Base-by-base conservation (phyloP, 176 grass and related monocot species). In the Secale cereale region DNA sequence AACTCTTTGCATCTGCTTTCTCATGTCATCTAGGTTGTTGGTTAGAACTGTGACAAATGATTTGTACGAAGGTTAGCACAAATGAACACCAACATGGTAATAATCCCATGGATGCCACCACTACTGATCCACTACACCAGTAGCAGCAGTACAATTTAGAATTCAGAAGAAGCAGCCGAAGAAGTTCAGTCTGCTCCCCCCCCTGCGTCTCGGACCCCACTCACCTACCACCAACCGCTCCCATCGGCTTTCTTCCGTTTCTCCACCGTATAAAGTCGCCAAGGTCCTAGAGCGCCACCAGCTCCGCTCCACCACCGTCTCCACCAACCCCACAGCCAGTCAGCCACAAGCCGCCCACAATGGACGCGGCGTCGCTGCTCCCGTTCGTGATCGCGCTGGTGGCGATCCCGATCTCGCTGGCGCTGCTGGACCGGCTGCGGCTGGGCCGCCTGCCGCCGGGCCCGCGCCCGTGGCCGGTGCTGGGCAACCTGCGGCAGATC, bases 401-500 rank as follows among this genome's bases (percentile, higher is more conserved):
- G 28, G 78, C 88, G 72, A 82, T 83, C 70, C 80, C 91, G 65
- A 85, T 83, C 71, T 78, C 79, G 23, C 73, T 89, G 5, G 78
- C 86, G 29, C 26, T 95, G 5, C 85, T 88, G 39, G 39, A 75
- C 59, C 65, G 88, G 28, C 78, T 90, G 17, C 83, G 87, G 31
- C 37, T 84, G 25, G 89, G 85, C 20, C 82, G 88, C 10, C 81
- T 92, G 13, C 93, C 90, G 25, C 93, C 93, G 3, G 93, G 93
- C 19, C 93, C 93, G 71, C 85, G 93, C 16, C 72, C 88, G 13
- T 95, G 90, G 93, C 93, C 93, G 25, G 80, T 95, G 64, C 13
- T 95, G 65, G 93, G 93, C 40, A 95, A 95, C 83, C 86, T 95
- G 70, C 84, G 86, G 25, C 88, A 92, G 90, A 92, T 95, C 85